Percentiles rank a stretch among this genome's conserved stretches.
phyloP scores from a whole-genome alignment of 768 basidiomycete species.

The Mycena leptocephala region DNA sequence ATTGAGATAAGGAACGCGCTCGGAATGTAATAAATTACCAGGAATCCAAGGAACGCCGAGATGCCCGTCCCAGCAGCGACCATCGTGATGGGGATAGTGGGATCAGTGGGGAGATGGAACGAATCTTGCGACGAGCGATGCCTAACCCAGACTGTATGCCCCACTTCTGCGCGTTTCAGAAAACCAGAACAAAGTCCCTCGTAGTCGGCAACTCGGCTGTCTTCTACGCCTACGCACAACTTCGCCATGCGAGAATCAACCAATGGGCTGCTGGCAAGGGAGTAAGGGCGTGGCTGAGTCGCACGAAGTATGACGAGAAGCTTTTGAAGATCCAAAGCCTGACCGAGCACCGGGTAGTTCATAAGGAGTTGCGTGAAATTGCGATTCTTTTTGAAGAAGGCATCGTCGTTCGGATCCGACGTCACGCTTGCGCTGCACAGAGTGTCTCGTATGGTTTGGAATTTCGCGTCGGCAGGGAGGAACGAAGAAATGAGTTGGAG shows the following conservation, averaged over 20 bases:
- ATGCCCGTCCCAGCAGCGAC: conserved; percentile 29
- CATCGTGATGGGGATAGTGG: conserved; percentile 24
- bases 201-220: conserved; percentile 20
- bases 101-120: conserved; percentile 32
- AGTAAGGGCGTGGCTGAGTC: conserved; percentile 29
- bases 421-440: not conserved
- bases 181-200: conserved; percentile 30
- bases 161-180: conserved; percentile 10
- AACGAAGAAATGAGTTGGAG: conserved; percentile 12
- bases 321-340: conserved; percentile 17
- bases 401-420: not conserved
- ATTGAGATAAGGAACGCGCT: not conserved
- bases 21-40: not conserved
- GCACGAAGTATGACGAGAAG: conserved; percentile 24
- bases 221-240: conserved; percentile 32
- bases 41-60: conserved; percentile 29
- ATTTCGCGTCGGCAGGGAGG: conserved; percentile 25
- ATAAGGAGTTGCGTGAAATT: conserved; percentile 19
- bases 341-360: conserved; percentile 20
- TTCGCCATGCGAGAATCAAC: conserved; percentile 10
- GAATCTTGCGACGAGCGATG: conserved; percentile 16
- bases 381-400: conserved; percentile 22
- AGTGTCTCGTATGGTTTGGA: not conserved
- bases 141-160: conserved; percentile 26
- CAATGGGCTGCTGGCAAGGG: conserved; percentile 31